A percentile compares a stretch with the other conserved stretches of the same genome.
phyloP scores from a whole-genome alignment of 2,329 filamentous ascomycete genomes.

The Didymella pinodella region DNA sequence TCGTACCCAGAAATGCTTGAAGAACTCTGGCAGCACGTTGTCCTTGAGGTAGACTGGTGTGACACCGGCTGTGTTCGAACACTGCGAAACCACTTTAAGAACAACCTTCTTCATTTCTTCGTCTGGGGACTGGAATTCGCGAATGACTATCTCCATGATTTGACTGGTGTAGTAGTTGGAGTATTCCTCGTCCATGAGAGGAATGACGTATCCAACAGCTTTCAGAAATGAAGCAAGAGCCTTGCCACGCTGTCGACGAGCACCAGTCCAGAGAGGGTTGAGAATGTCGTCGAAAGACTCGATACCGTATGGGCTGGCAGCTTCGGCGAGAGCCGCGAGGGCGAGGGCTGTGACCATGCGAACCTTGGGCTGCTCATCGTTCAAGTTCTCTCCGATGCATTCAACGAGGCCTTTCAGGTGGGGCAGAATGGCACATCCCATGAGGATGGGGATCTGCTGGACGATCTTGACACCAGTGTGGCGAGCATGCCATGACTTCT shows the following conservation, averaged over 20 bases:
- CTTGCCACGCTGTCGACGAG: constrained; percentile 94
- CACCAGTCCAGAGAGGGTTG: constrained; percentile 96
- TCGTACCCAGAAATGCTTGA: constrained; percentile 98
- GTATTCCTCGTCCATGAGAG: constrained; percentile 99
- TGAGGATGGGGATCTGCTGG: constrained; percentile 97
- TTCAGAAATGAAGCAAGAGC: constrained; percentile 95
- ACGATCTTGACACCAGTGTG: constrained; percentile 99
- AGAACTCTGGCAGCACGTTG: constrained; percentile 93
- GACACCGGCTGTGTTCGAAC: constrained; percentile 91
- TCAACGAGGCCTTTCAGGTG: constrained; percentile 96
- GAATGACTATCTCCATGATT: constrained; percentile 97
- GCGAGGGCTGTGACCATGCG: constrained; percentile 94
- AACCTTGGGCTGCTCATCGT: constrained; percentile 98
- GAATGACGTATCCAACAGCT: constrained; percentile 97
- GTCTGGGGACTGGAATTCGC: constrained; percentile 95
- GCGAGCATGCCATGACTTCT: constrained; percentile 98
- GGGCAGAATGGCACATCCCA: constrained; percentile 95
- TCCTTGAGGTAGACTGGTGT: constrained; percentile 95
- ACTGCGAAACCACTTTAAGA: constrained; percentile 95
- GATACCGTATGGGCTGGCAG: constrained; percentile 97
- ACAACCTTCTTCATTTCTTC: constrained; percentile 99
- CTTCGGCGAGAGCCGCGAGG: constrained; percentile 93
- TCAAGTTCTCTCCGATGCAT: constrained; percentile 93
- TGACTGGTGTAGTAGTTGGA: constrained; percentile 98
- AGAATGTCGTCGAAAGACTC: constrained; percentile 98